These are phyloP conservation scores for Lasiodiplodia gonubiensis DNA, from an alignment of 2,329 filamentous ascomycete species.

Conservation along the genomic window DNA sequence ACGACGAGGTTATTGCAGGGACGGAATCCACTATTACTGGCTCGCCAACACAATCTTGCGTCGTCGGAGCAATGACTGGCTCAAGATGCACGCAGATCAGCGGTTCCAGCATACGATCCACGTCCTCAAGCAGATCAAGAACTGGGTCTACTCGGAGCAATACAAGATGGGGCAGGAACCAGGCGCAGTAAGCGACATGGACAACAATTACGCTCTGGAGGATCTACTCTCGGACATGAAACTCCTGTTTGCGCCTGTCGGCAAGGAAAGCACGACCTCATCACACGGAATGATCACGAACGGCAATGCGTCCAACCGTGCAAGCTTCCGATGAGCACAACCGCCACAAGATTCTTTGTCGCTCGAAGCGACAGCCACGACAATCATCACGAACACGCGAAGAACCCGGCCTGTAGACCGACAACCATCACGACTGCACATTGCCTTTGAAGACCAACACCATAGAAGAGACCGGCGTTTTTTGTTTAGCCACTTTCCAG, in stretches of 20 bases:
- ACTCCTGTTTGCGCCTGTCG: conserved; percentile 68
- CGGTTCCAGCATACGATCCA: conserved; percentile 67
- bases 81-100: conserved; percentile 61
- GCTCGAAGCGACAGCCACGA: conserved; percentile 7
- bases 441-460: conserved; percentile 27
- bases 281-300: conserved; percentile 1
- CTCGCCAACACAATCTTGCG: conserved; percentile 60
- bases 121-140: conserved; percentile 64
- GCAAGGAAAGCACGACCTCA: conserved; percentile 35
- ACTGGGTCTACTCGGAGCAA: conserved; percentile 68
- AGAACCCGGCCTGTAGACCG: not conserved
- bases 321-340: conserved; percentile 16
- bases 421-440: conserved; percentile 7
- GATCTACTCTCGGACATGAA: conserved; percentile 74
- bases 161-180: conserved; percentile 69
- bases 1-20: conserved; percentile 69
- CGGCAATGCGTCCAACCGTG: not conserved
- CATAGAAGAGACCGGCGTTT: conserved; percentile 32
- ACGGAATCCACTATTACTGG: conserved; percentile 76
- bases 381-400: conserved; percentile 10
- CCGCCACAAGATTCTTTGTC: conserved; percentile 15
- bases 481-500: conserved; percentile 30
- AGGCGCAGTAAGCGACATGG: conserved; percentile 71
- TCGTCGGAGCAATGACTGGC: conserved; percentile 55
- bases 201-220: conserved; percentile 67